Base-by-base conservation (phyloP, 2,329 filamentous ascomycete genomes). In the Claviceps paspali region DNA sequence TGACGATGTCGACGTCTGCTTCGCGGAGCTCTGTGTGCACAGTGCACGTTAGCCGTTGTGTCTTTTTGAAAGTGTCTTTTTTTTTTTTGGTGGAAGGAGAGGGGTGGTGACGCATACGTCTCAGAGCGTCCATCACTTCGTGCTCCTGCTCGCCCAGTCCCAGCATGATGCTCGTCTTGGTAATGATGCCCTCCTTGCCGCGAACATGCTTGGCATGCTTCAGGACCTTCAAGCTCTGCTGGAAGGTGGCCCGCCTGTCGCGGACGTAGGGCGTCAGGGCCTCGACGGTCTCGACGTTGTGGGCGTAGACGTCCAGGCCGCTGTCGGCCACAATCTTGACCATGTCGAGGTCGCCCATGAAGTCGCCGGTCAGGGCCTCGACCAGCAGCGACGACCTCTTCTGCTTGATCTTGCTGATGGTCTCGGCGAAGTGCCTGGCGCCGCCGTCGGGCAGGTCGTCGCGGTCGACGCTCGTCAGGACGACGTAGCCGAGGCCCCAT, bases 141-240 rank as follows among this genome's bases (percentile, higher is more conserved):
- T 82, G 73, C 50, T 96, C 87, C 19, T 79, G 86, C 68, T 98
- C 91, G 10, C 91, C 91, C 5, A 98, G 63, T 4, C 91, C 91
- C 18, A 98, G 70, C 91, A 98, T 98, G 45, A 98, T 76, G 48
- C 85, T 94, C 1, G 91, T 96, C 70, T 98, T 98, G n/a, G 91
- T 98, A 50, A 98, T 93, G 42, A 96, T 70, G 3, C 73, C 73
- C 2, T 79, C 73, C 43, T 65, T 58, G 39, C 69, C 67, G 41
- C 73, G 75, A 2, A 81, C 75, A 42, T 75, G 70, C 68, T 98
- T 96, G 22, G 82, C 91, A 27, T 82, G 76, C 40, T 76, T 69
- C 42, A 98, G 62, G 6, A 98, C 87, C 23, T 65, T 66, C 43
- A 96, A 59, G 43, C 81, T 91, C 64, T 93, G 85, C 47, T 81